Conservation (phyloP, 2,329 filamentous ascomycete genomes). For the Dactylellina cionopaga region DNA sequence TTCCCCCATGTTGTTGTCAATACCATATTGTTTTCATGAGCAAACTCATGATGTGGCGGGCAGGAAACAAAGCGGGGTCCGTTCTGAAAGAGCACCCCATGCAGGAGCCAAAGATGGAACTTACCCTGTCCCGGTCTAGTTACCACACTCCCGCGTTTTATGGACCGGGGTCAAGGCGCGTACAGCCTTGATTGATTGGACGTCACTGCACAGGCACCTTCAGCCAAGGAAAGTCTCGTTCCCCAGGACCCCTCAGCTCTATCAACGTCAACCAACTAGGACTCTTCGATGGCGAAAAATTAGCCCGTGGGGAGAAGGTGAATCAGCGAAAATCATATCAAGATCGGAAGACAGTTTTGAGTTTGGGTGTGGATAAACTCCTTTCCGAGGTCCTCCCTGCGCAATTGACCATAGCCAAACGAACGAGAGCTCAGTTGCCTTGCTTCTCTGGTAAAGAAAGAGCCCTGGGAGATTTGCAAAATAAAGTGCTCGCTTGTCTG, state of each 20-base stretch:
- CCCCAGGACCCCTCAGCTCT: conserved; percentile 34
- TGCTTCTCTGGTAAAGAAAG: background rate
- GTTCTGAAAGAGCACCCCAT: conserved; percentile 36
- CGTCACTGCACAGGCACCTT: conserved; percentile 46
- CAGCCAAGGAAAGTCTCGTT: conserved; percentile 41
- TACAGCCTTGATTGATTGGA: conserved; percentile 47
- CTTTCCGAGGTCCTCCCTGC: conserved; percentile 33
- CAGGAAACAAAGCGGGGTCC: conserved; percentile 43
- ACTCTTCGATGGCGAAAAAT: conserved; percentile 42
- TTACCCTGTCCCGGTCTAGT: conserved; percentile 51
- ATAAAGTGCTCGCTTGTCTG: conserved; percentile 45
- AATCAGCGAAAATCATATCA: conserved; percentile 51
- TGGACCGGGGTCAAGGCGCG: conserved; percentile 44
- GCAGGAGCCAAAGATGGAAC: conserved; percentile 47
- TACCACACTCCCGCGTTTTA: conserved; percentile 53
- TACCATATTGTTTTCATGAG: too few relatives aligned
- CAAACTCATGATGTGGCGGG: too few relatives aligned
- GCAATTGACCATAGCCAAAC: conserved; percentile 20
- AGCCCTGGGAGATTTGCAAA: conserved; percentile 40
- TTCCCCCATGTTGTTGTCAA: too few relatives aligned
- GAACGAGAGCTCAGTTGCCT: conserved; percentile 49
- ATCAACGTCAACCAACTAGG: conserved; percentile 39
- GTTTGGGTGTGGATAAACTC: conserved; percentile 34
- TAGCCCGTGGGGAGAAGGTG: conserved; percentile 46
- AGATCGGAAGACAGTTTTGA: conserved; percentile 51